Evolutionary conservation across 257 asterid genomes (phyloP).

Genomic region (Nicotiana knightiana): DNA sequence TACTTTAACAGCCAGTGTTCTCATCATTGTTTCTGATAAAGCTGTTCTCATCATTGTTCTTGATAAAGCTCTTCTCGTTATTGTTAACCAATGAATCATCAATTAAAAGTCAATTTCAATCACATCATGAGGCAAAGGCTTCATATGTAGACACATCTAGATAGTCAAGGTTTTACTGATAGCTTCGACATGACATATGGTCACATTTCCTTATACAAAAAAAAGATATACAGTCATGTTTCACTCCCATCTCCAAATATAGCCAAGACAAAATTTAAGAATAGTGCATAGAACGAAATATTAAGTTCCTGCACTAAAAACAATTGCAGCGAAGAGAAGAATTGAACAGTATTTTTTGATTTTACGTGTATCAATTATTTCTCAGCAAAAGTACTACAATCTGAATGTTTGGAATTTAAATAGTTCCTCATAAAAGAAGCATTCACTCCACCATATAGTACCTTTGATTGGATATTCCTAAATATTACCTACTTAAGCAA

Average conservation of each 20-base stretch:
- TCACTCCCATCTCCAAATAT: background rate
- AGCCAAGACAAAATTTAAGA: background rate
- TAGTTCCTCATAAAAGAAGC: background rate
- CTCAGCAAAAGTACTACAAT: background rate
- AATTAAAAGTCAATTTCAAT: background rate
- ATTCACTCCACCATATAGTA: background rate
- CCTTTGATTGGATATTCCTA: background rate
- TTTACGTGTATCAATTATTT: background rate
- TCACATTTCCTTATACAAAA: background rate
- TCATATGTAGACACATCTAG: background rate
- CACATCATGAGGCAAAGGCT: background rate
- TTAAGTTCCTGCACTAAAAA: background rate
- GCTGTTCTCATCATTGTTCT: background rate
- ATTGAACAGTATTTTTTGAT: background rate
- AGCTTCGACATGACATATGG: background rate
- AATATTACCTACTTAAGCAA: background rate
- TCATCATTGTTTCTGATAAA: background rate
- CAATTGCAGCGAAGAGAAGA: background rate
- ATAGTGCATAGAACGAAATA: background rate
- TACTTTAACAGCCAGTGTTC: background rate
- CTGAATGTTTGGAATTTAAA: background rate
- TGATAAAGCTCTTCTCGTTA: background rate
- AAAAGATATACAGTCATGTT: background rate
- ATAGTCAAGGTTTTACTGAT: conserved; percentile 1
- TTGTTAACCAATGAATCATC: background rate